Base-by-base conservation (phyloP, 2,329 filamentous ascomycete species). In the Lecanosticta acicola region DNA sequence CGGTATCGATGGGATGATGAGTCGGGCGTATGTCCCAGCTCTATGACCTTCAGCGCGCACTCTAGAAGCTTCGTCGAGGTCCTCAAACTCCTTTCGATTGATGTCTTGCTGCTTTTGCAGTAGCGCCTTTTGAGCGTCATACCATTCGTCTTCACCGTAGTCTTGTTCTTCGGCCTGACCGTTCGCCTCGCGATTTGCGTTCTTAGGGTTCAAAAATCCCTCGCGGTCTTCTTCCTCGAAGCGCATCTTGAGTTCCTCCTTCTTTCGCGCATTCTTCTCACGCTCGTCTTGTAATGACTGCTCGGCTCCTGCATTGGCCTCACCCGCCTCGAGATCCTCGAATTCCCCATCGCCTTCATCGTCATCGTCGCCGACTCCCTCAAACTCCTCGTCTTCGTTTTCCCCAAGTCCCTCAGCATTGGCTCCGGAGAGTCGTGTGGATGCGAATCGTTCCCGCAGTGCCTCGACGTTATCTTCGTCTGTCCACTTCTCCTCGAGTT, bases 221-320 rank as follows among this genome's bases (percentile, higher is more conserved):
- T 98, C 93, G n/a, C 87, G 80, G 63, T 98, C 93, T 73, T 98
- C 93, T 67, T 97, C 90, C 62, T 98, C 93, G 62, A 98, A 98
- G 1, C 94, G 82, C 42, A 94, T 74, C 64, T 88, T 94, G 43
- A 98, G 79, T 66, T 98, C 93, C 68, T 96, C 93, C 68, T 98
- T 98, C 54, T 87, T 79, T 55, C 83, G 81, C 1, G 93, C 93
- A 60, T 98, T 98, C 67, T 81, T 85, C 57, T 88, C 87, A 56
- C 93, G 85, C 69, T 98, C 93, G 3, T 83, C 69, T 11, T 68
- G 68, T 5, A 57, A 43, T 11, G 39, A 47, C 10, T 48, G 42
- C 8, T 48, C 42, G 1, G 53, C 49, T 7, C 36, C 52, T 5
- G 55, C 66, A 38, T 70, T 72, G 20, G 76, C 73, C 59, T 89